phyloP scores from a whole-genome alignment of 768 basidiomycete genomes.

The Tricholomella constricta region DNA sequence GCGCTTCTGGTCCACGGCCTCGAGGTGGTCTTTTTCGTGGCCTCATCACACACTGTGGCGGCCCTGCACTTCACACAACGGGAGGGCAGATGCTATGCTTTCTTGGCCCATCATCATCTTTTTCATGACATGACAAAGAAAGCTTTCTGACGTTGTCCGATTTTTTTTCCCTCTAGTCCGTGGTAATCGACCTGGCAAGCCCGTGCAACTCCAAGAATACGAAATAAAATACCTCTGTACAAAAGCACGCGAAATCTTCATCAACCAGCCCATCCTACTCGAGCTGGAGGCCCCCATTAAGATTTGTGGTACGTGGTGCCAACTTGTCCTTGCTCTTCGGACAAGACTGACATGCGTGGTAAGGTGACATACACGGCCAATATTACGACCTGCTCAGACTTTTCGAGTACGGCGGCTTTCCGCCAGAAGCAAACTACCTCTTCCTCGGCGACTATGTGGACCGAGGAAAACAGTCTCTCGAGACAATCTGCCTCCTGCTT shows the following conservation, averaged over 20 bases:
- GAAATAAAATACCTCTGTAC: slow-evolving; percentile 99
- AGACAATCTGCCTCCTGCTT: slow-evolving; percentile 98
- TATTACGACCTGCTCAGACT: slow-evolving; percentile 98
- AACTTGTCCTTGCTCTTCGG: slow-evolving; percentile 20
- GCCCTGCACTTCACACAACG: neutral
- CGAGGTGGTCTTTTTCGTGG: neutral
- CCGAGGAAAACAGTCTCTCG: slow-evolving; percentile 97
- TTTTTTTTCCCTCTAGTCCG: slow-evolving; percentile 66
- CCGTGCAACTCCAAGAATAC: slow-evolving; percentile 96
- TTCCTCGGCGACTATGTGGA: slow-evolving; percentile 99
- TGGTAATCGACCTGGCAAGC: slow-evolving; percentile 97
- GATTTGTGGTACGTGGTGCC: slow-evolving; percentile 84
- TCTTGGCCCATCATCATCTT: neutral
- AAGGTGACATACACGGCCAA: slow-evolving; percentile 99
- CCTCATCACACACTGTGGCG: neutral
- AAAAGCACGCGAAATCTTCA: slow-evolving; percentile 98
- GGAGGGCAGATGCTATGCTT: neutral
- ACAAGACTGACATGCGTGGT: slow-evolving; percentile 13
- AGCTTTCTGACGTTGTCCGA: slow-evolving; percentile 17
- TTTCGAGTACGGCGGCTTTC: slow-evolving; percentile 99
- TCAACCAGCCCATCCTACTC: slow-evolving; percentile 96
- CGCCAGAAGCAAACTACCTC: slow-evolving; percentile 99
- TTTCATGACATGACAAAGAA: slow-evolving; percentile 8
- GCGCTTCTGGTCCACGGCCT: slow-evolving; percentile 5
- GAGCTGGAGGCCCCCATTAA: slow-evolving; percentile 99